Base-by-base conservation (phyloP, 768 basidiomycete genomes). In the Boletus rubroflammeus region DNA sequence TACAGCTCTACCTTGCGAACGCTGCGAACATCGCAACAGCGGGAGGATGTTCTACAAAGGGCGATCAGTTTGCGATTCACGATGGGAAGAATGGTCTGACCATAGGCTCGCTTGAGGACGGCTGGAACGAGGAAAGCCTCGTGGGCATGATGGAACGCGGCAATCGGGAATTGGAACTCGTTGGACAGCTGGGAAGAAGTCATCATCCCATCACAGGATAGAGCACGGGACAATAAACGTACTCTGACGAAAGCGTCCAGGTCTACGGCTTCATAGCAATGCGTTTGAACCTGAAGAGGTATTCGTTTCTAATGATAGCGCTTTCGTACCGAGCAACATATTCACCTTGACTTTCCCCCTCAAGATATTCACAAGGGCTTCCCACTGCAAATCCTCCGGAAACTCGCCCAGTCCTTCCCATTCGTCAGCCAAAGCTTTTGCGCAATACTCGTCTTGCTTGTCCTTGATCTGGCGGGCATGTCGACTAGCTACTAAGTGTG, bases 101-200 rank as follows among this genome's bases (percentile, higher is more conserved):
- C 88, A 71, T 81, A 93, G 10, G 84, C 78, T 62, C 78, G 76
- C 69, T 90, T 90, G 51, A 93, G 76, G 1, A 88, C 67, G 25
- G 83, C 81, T 2, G 89, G 85, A n/a, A 91, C 88, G 38, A 93
- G 83, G 59, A 87, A 92, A 0, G 89, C 81, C 60, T 91, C 88
- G 39, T 84, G 83, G 1, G 90, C 88, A 59, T 91, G 89, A 61
- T 90, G 89, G 70, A 90, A 82, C 0, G 85, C 84, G 0, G 88
- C 81, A 35, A 90, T 73, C 0, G 84, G 80, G 71, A 89, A 89
- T 56, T 88, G 74, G 74, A 91, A 93, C 58, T 93, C 90, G 68
- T 92, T 89, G 10, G 88, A 82, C 3, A 92, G 74, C 78, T 89
- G 51, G 3, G 5, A 52, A 36, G 6, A 11, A 7, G 38, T 55